Evolutionary conservation across 305 asterid species (phyloP).

Genomic region (Solanum hybrid): DNA sequence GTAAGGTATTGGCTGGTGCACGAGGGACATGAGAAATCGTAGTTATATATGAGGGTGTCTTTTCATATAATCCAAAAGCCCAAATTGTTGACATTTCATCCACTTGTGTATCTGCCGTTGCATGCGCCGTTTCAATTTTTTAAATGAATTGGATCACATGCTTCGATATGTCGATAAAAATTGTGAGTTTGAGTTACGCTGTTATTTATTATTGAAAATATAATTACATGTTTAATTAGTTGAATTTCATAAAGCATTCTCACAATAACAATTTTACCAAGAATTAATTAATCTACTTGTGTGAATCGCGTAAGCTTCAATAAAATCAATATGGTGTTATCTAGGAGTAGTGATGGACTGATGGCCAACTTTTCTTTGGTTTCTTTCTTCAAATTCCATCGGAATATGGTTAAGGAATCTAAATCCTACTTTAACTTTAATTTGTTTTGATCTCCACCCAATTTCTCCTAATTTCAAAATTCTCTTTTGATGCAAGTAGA

Average conservation of each 20-base stretch:
- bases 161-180: not conserved
- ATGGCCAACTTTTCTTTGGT: not conserved
- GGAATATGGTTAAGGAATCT: not conserved
- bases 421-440: not conserved
- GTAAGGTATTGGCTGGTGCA: not conserved
- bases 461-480: not conserved
- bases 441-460: not conserved
- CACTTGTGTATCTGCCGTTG: not conserved
- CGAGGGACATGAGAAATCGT: not conserved
- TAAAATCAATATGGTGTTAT: not conserved
- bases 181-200: not conserved
- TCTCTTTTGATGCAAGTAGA: not conserved
- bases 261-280: not conserved
- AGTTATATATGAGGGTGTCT: constrained; percentile 3
- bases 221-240: not conserved
- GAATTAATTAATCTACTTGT: not conserved
- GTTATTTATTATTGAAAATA: not conserved
- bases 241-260: not conserved
- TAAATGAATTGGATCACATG: not conserved
- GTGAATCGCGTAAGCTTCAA: not conserved
- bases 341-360: not conserved
- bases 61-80: constrained; percentile 32
- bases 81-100: constrained; percentile 26
- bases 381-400: not conserved
- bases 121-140: not conserved